These are phyloP conservation scores for Carex cristatella DNA, from an alignment of 176 grass and related monocot genomes.

Conservation along the genomic window DNA sequence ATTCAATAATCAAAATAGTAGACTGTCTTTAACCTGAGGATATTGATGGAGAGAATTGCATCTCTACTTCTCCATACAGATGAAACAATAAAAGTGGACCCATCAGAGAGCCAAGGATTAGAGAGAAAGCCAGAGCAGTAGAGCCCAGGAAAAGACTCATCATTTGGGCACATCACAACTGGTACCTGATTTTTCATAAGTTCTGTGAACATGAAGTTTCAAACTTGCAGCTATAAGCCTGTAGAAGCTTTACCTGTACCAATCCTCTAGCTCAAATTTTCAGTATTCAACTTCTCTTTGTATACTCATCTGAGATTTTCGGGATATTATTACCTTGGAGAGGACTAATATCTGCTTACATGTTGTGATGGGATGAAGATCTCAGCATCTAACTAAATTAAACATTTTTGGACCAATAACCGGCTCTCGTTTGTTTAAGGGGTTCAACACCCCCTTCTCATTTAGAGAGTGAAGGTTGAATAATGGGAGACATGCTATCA, in stretches of 20 bases:
- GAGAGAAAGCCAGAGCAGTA: slow-evolving; percentile 45
- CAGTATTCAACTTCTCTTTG: not conserved
- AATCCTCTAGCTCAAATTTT: not conserved
- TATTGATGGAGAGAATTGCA: slow-evolving; percentile 72
- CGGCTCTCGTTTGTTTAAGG: not conserved
- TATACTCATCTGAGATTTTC: not conserved
- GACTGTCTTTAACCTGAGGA: slow-evolving; percentile 43
- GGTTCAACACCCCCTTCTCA: not conserved
- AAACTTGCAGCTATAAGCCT: not conserved
- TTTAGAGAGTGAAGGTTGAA: not conserved
- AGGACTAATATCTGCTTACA: not conserved
- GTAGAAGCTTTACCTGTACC: not conserved
- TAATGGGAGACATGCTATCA: not conserved
- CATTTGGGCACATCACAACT: slow-evolving; percentile 65
- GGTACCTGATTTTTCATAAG: slow-evolving; percentile 42
- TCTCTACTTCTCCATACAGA: slow-evolving; percentile 78
- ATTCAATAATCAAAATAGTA: not conserved
- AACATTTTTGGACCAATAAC: not conserved
- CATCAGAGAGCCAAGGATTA: slow-evolving; percentile 83
- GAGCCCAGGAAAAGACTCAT: slow-evolving; percentile 65
- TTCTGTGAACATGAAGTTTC: not conserved
- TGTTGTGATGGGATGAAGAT: not conserved
- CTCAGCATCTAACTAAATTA: not conserved
- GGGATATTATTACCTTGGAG: not conserved
- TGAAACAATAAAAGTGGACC: slow-evolving; percentile 72